phyloP scores from a whole-genome alignment of 768 basidiomycete genomes.

The Mrakia frigida region DNA sequence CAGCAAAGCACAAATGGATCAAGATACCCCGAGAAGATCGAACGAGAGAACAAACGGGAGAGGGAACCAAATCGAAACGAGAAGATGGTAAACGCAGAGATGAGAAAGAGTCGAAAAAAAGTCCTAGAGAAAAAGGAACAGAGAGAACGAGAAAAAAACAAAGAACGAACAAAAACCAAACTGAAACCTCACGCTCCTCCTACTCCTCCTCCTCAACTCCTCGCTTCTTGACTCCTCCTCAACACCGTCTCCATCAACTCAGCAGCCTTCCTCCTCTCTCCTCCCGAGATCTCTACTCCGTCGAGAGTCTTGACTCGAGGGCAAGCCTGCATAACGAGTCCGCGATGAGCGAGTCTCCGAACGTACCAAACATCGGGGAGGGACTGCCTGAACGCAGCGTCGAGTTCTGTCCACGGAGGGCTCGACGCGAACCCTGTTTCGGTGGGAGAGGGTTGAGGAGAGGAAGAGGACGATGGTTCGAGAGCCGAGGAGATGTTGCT shows the following conservation, averaged over 20 bases:
- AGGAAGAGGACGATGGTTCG: conserved; percentile 11
- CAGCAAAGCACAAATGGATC: not conserved
- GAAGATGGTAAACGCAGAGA: not conserved
- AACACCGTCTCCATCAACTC: conserved; percentile 47
- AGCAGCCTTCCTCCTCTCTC: conserved; percentile 79
- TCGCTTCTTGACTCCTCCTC: not conserved
- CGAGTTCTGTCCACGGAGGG: conserved; percentile 64
- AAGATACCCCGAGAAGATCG: too few species aligned
- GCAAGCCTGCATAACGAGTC: conserved; percentile 75
- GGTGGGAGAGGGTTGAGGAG: conserved; percentile 14
- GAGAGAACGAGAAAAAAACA: not conserved
- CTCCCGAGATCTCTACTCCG: conserved; percentile 73
- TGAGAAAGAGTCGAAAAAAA: not conserved
- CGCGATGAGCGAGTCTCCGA: conserved; percentile 81
- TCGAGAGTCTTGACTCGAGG: conserved; percentile 66
- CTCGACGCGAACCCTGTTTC: not conserved
- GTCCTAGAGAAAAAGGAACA: not conserved
- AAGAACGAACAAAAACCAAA: not conserved
- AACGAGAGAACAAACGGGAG: conserved; percentile 7
- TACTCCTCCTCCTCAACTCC: conserved; percentile 21
- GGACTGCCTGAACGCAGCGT: conserved; percentile 78
- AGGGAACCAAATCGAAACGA: not conserved
- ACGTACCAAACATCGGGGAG: conserved; percentile 84
- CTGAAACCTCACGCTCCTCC: not conserved
- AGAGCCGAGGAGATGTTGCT: conserved; percentile 48